Conservation (phyloP, 2,329 filamentous ascomycete species). For the Pseudogymnoascus sp. region DNA sequence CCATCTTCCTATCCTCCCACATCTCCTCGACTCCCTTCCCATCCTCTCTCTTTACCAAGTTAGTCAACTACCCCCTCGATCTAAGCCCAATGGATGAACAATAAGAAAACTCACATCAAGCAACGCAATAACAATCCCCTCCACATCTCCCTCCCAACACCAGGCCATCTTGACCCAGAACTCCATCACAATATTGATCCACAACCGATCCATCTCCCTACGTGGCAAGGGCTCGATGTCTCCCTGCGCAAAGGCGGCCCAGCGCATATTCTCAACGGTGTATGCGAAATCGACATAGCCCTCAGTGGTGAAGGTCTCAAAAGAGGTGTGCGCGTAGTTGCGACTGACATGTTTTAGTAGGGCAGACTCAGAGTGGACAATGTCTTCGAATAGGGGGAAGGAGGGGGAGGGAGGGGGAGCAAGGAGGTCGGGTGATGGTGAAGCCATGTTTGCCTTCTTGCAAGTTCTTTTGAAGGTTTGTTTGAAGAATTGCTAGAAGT, state of each 20-base stretch:
- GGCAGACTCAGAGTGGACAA: background rate
- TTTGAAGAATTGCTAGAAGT: too few relatives aligned
- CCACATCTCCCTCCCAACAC: background rate
- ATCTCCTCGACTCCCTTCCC: background rate
- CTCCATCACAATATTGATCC: background rate
- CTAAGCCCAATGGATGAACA: too few relatives aligned
- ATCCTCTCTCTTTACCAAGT: background rate
- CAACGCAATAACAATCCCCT: background rate
- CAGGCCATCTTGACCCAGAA: background rate
- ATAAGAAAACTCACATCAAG: background rate
- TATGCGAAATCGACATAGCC: background rate
- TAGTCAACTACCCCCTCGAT: background rate
- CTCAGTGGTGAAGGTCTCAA: background rate
- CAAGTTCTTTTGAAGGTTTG: too few relatives aligned
- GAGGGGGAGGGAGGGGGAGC: background rate
- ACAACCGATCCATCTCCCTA: background rate
- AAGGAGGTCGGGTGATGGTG: background rate
- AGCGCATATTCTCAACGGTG: background rate
- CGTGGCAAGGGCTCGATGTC: background rate
- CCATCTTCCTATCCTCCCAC: background rate
- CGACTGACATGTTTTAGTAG: background rate
- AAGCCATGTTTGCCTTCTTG: too few relatives aligned
- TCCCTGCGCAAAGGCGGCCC: background rate
- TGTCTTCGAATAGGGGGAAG: too few relatives aligned
- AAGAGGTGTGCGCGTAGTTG: background rate